Evolutionary conservation across 139 green algal genomes (phyloP), one percentile per base, ranked within the genome.

Genomic region (Protoeuglena noctilucae): DNA sequence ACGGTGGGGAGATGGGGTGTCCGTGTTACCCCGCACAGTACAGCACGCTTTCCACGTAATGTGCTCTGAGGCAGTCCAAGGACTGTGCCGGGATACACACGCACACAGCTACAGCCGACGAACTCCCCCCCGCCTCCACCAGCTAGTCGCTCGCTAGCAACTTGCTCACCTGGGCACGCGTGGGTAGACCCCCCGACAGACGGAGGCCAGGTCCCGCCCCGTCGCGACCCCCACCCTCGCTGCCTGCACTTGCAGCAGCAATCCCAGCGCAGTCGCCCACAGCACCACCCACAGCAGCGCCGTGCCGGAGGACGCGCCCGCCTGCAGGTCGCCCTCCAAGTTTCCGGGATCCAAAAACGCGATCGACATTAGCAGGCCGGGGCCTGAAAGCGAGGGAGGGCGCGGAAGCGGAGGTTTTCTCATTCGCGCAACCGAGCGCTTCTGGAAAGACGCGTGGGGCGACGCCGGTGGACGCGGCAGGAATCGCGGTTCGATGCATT

Each of bases 171-270:
- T 7, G 9, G 9, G 12, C 9, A 43, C 7, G 7, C 18, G 45
- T 1, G 66, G 64, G 47, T 73, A 73, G 28, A 72, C 66, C 14
- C 26, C 24, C 69, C 83, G 74, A 71, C 84, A 93, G 48, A 87
- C 71, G 66, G 93, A 53, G 21, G 84, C 82, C 46, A 94, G 64
- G 61, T 93, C 72, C 30, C 70, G 68, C 0, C 80, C 68, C 18
- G 85, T 94, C 1, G 76, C 79, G 27, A 94, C 74, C 2, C 82
- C 85, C 48, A 94, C 65, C 63, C 83, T 84, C 4, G 78, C 79
- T 0, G 78, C 34, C 34, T 43, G 34, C 34, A 43, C 9, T 12
- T 43, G 34, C 34, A 43, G 34, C 9, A 12, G 9, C 12, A 43
- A 12, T 43, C 53, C 81, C 75, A 87, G 69, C 1, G 73, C 14